Evolutionary conservation across 78 protist genomes (phyloP).

Genomic region (Salpingoeca rosetta): DNA sequence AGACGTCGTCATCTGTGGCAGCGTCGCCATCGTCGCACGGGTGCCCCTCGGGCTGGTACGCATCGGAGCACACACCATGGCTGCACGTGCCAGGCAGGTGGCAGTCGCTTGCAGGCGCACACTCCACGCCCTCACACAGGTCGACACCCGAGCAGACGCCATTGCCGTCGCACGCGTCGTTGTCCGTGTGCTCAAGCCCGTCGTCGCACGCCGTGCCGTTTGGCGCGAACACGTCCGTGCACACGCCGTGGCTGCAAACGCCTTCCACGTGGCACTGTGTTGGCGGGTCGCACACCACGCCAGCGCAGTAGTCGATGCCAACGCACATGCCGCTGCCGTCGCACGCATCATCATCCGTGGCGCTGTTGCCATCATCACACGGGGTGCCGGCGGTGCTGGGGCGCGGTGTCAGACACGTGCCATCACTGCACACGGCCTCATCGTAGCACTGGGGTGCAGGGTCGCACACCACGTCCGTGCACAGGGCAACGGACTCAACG

Average conservation of each 20-base stretch:
- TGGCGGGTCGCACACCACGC: background rate
- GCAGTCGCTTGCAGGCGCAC: background rate
- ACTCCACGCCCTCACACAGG: background rate
- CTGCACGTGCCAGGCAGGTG: background rate
- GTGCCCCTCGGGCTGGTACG: background rate
- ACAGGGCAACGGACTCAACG: background rate
- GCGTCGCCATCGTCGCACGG: background rate
- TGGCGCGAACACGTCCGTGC: background rate
- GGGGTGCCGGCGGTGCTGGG: background rate
- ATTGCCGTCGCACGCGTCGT: background rate
- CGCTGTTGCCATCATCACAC: background rate
- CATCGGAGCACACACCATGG: background rate
- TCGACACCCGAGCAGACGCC: background rate
- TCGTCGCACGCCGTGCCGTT: background rate
- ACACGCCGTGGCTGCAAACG: background rate
- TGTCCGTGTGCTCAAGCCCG: background rate
- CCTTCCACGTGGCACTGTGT: background rate
- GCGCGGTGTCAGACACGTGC: background rate
- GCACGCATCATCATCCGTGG: background rate
- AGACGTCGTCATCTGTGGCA: background rate
- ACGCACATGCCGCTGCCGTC: background rate
- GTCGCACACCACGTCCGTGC: background rate
- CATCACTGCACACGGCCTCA: background rate
- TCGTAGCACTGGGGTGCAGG: background rate
- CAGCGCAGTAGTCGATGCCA: background rate